phyloP scores from a whole-genome alignment of 495 filamentous ascomycete genomes.

The Tuber aestivum region DNA sequence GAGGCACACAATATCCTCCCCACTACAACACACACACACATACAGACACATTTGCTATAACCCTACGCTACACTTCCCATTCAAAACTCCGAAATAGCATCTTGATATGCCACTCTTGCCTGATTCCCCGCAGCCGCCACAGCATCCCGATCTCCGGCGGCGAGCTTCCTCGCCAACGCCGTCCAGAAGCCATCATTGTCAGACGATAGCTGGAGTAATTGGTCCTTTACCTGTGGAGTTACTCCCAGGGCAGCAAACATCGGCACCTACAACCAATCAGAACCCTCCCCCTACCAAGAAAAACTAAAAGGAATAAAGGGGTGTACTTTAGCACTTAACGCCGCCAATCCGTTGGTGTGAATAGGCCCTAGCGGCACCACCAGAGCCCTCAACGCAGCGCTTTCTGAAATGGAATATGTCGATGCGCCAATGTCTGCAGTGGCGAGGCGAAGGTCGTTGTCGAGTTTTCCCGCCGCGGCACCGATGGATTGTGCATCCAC shows the following conservation, averaged over 20 bases:
- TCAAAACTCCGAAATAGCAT: background rate
- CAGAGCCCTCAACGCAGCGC: background rate
- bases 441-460: background rate
- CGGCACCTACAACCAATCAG: background rate
- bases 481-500: background rate
- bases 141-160: background rate
- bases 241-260: background rate
- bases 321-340: background rate
- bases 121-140: background rate
- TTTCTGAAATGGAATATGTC: background rate
- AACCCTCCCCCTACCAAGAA: background rate
- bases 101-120: background rate
- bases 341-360: background rate
- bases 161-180: background rate
- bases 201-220: background rate
- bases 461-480: background rate
- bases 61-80: background rate
- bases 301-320: background rate
- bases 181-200: background rate
- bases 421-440: background rate
- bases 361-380: background rate
- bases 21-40: background rate
- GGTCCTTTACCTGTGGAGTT: fast-evolving
- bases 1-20: background rate
- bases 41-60: background rate